A percentile compares a stretch with the other conserved stretches of the same genome.
phyloP scores from a whole-genome alignment of 768 basidiomycete genomes.

The Hemileccinum rubropunctum region DNA sequence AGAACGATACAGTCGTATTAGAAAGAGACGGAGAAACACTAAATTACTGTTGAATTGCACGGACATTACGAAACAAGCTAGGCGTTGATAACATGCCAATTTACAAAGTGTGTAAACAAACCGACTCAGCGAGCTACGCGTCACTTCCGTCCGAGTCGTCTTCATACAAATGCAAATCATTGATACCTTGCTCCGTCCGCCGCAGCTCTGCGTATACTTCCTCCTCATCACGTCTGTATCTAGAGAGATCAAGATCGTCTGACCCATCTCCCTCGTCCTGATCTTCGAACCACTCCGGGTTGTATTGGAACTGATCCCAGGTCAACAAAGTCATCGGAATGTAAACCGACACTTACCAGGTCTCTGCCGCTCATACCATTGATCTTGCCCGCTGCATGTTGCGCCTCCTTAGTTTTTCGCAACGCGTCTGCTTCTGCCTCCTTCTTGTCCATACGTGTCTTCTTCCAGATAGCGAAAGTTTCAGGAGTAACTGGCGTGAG shows the following conservation, averaged over 20 bases:
- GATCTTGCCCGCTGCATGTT: slow-evolving; percentile 84
- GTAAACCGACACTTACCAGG: slow-evolving; percentile 52
- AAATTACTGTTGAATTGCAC: not conserved
- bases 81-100: not conserved
- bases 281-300: slow-evolving; percentile 91
- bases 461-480: slow-evolving; percentile 92
- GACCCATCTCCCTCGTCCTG: slow-evolving; percentile 47
- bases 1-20: not conserved
- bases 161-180: slow-evolving; percentile 17
- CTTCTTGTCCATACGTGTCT: slow-evolving; percentile 94
- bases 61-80: slow-evolving; percentile 22
- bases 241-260: slow-evolving; percentile 56
- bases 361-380: slow-evolving; percentile 95
- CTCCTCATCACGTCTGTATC: slow-evolving; percentile 49
- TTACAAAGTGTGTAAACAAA: too few species aligned
- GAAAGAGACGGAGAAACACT: not conserved
- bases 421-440: slow-evolving; percentile 80
- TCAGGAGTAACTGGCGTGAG: slow-evolving; percentile 94
- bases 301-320: slow-evolving; percentile 79
- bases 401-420: slow-evolving; percentile 77
- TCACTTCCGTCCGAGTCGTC: too few species aligned
- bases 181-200: slow-evolving; percentile 15
- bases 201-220: slow-evolving; percentile 28
- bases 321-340: slow-evolving; percentile 5
- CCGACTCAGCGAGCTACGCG: too few species aligned